Conservation (phyloP, 352 stramenopile genomes). For the Plasmopara halstedii region DNA sequence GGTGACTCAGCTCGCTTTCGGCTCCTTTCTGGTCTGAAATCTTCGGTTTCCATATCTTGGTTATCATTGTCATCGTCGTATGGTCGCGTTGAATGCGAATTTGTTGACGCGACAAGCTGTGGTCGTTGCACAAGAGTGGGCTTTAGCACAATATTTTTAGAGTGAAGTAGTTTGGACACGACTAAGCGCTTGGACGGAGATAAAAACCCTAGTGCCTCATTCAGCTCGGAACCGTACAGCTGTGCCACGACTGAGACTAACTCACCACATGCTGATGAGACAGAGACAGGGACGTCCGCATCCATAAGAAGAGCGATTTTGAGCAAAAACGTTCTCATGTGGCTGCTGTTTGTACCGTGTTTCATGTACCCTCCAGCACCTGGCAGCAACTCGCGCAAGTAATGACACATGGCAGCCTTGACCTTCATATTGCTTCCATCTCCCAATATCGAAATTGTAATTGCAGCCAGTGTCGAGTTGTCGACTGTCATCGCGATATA, state of each 20-base stretch:
- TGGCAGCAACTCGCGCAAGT: conserved; percentile 50
- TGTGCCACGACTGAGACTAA: conserved; percentile 39
- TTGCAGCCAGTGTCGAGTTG: conserved; percentile 29
- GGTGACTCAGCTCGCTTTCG: conserved; percentile 48
- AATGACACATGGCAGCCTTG: conserved; percentile 59
- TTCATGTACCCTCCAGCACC: conserved; percentile 46
- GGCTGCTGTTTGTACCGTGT: conserved; percentile 48
- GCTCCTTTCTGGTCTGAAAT: conserved; percentile 23
- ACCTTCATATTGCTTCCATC: conserved; percentile 80
- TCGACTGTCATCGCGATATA: conserved; percentile 48
- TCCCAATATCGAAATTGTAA: conserved; percentile 50
- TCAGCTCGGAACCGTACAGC: conserved; percentile 48
- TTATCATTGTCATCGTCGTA: conserved; percentile 18
- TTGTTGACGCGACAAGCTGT: conserved; percentile 6
- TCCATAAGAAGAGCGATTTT: conserved; percentile 67
- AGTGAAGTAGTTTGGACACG: conserved; percentile 46
- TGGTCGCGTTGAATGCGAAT: conserved; percentile 4
- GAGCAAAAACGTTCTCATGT: conserved; percentile 61
- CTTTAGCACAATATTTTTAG: conserved; percentile 47
- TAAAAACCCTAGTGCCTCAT: conserved; percentile 40
- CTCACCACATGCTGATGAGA: conserved; percentile 48
- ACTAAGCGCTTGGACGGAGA: conserved; percentile 48
- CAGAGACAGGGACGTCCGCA: conserved; percentile 46
- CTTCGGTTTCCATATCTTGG: conserved; percentile 3
- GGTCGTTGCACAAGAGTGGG: conserved; percentile 9